Evolutionary conservation across 208 protist species (phyloP), one percentile per base, ranked within the genome.

Genomic region (Porcisia hertigi): DNA sequence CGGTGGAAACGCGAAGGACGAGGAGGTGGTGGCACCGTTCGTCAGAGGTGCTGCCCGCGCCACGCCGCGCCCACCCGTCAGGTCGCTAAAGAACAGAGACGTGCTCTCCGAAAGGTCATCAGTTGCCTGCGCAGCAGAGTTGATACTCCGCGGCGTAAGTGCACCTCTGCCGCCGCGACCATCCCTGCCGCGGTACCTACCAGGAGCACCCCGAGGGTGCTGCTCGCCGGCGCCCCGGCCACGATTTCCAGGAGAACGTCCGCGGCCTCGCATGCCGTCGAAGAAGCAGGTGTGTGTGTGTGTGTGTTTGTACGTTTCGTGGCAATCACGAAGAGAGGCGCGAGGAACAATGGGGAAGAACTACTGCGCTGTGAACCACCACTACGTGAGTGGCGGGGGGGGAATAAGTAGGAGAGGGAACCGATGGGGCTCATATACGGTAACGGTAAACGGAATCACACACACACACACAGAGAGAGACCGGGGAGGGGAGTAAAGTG

Each of bases 41-140:
- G 39, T 66, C 8, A 34, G 20, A 18, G 39, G 25, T 53, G 59
- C 25, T 16, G 72, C 23, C 43, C 54, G 55, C 67, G 60, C 49
- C 11, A 49, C 47, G 9, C 34, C 47, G 3, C 66, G 86, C 25
- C 36, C 63, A 11, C 92, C 90, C 11, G 88, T 91, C 53, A 94
- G 76, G 49, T 86, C 92, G 64, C 81, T 85, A 59, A 94, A 94
- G 73, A 94, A 94, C 0, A 64, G 71, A 9, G 77, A 70, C 18
- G 87, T 84, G 52, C 78, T 78, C 55, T 92, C 88, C 23, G 84
- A 34, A 76, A 94, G 77, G 30, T 83, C 79, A 52, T 82, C 77
- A 0, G 70, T 67, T 6, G 65, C 34, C 23, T 67, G 64, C 53
- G 53, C 55, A 5, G 58, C 83, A 0, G 66, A 34, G 30, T 43